Evolutionary conservation across 2,329 filamentous ascomycete species (phyloP), one percentile per base, ranked within the genome.

Genomic region (Fusarium compactum): DNA sequence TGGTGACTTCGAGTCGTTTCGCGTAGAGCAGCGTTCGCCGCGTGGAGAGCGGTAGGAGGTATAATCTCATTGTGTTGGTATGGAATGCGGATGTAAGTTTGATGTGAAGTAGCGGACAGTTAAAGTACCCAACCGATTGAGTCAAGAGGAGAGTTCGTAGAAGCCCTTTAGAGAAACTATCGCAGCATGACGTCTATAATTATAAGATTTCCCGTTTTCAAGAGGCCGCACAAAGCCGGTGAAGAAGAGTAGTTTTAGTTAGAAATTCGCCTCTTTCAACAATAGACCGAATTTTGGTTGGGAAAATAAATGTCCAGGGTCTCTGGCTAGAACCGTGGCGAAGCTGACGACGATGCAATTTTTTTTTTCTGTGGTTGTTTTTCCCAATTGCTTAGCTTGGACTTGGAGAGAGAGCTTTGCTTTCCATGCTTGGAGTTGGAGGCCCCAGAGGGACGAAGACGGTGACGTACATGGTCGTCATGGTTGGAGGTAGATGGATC

Each of bases 1-100:
- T 81, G 50, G 88, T 83, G 55, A 85, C 81, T 76, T 89, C 86
- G 69, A 92, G 83, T 70, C 91, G 91, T 78, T 97, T 92, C 81
- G 93, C 97, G 85, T 97, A 98, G 76, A 99, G 90, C 68, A 99
- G 89, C 54, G 94, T 95, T 77, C 95, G 92, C 77, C 92, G 90
- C 72, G 94, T 97, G 64, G 95, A 97, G 76, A 99, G 91, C 68
- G 96, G 96, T 61, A 99, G 88, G 70, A 99, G 90, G 82, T 94
- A 97, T 81, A 99, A 87, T 79, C 94, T 93, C 96, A 99, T 98
- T 66, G 78, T 82, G 69, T 22, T 40, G 22, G 38, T 47, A n/a
- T 32, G 46, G 32, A 45, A 48, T 58, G 58, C 43, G 47, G 48
- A 41, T 25, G 34, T 47, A 9, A n/a, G 6, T 38, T 32, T 38